Conservation (phyloP, 2,329 filamentous ascomycete species). For the Fusarium newnesense region DNA sequence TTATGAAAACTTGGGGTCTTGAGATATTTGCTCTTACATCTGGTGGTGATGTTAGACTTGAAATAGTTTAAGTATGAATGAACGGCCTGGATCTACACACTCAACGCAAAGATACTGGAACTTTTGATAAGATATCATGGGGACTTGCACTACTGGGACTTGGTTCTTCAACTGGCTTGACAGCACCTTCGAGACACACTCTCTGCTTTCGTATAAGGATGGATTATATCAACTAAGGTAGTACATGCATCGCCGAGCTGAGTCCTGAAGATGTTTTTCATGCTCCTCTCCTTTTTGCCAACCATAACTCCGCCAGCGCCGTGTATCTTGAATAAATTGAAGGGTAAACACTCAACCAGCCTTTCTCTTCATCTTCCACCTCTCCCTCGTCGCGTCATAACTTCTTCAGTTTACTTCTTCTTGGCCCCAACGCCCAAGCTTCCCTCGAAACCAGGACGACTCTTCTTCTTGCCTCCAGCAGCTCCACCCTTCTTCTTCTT, state of each 20-base stretch:
- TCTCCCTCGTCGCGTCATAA: neutral
- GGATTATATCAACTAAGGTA: conserved; percentile 14
- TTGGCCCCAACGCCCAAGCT: conserved; percentile 67
- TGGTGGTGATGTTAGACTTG: conserved; percentile 1
- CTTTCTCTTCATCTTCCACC: conserved; percentile 13
- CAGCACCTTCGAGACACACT: conserved; percentile 11
- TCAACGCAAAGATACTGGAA: neutral
- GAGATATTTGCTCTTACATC: neutral
- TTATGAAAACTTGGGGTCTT: neutral
- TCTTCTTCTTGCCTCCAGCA: conserved; percentile 55
- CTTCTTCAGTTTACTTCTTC: conserved; percentile 53
- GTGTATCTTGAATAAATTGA: conserved; percentile 35
- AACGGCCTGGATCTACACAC: neutral
- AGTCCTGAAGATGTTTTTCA: conserved; percentile 9
- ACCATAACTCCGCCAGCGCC: conserved; percentile 43
- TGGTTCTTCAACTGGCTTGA: neutral
- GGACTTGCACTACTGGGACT: neutral
- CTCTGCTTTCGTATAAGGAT: conserved; percentile 22
- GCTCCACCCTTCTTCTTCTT: conserved; percentile 58
- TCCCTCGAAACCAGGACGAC: conserved; percentile 76
- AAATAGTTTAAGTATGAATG: neutral
- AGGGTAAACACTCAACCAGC: conserved; percentile 21
- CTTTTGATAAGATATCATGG: neutral
- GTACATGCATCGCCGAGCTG: conserved; percentile 4
- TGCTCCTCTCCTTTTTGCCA: conserved; percentile 26